These are phyloP conservation scores for Hyaloperonospora brassicae DNA, from an alignment of 352 stramenopile species.

Conservation along the genomic window DNA sequence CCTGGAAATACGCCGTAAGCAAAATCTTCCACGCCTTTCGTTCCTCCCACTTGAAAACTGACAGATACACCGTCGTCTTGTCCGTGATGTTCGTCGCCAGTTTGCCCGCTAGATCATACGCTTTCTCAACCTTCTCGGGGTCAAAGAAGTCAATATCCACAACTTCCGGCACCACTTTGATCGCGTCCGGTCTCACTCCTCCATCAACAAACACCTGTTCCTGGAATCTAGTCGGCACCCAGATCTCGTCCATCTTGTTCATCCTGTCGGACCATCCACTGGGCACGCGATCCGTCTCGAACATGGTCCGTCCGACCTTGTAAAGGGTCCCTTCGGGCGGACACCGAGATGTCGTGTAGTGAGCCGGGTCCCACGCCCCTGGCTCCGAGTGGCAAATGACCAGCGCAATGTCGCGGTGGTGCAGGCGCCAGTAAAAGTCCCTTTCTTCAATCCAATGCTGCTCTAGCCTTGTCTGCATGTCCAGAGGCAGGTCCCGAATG, in stretches of 20 bases:
- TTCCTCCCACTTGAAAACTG: constrained; percentile 92
- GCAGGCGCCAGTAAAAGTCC: constrained; percentile 54
- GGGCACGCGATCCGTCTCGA: constrained; percentile 90
- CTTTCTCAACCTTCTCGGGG: constrained; percentile 32
- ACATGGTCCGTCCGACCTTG: constrained; percentile 89
- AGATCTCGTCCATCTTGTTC: constrained; percentile 90
- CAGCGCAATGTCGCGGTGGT: constrained; percentile 37
- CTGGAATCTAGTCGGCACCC: constrained; percentile 87
- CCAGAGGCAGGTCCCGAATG: constrained; percentile 46
- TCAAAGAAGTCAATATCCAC: constrained; percentile 88
- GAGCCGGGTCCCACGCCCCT: constrained; percentile 82
- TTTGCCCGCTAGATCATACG: constrained; percentile 45
- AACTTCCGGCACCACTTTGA: constrained; percentile 80
- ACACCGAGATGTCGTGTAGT: constrained; percentile 65
- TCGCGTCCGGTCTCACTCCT: constrained; percentile 38
- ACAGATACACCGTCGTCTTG: constrained; percentile 79
- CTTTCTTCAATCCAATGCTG: constrained; percentile 70
- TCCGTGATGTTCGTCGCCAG: constrained; percentile 26
- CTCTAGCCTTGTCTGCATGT: constrained; percentile 39
- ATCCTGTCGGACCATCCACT: constrained; percentile 83
- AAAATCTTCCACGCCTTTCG: constrained; percentile 88
- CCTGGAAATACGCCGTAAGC: constrained; percentile 74
- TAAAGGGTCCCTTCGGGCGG: constrained; percentile 44
- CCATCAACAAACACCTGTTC: constrained; percentile 60
- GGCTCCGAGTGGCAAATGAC: constrained; percentile 90